Evolutionary conservation across 2,329 filamentous ascomycete species (phyloP).

Genomic region (Aphanoascus verrucosus): DNA sequence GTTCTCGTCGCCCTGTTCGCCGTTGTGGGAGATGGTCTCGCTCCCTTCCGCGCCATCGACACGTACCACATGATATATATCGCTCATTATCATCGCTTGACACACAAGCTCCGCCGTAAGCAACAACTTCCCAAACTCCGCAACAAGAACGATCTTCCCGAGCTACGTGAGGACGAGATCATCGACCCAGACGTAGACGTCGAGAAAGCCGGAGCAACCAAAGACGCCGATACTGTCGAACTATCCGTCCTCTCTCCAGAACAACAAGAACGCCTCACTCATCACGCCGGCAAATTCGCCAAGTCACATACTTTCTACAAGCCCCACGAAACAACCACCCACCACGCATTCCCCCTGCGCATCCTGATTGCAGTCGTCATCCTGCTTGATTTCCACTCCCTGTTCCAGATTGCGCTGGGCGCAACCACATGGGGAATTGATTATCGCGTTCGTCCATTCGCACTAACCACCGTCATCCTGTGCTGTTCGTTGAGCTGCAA

Average conservation of each 20-base stretch:
- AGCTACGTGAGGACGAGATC: constrained; percentile 3
- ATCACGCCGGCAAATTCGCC: constrained; percentile 70
- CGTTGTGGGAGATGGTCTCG: constrained; percentile 58
- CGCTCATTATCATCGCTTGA: constrained; percentile 57
- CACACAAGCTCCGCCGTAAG: constrained; percentile 55
- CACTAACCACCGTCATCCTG: constrained; percentile 70
- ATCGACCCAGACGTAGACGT: constrained; percentile 34
- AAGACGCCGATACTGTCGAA: constrained; percentile 43
- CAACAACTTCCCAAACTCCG: constrained; percentile 50
- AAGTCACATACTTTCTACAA: constrained; percentile 85
- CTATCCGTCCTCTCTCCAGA: constrained; percentile 52
- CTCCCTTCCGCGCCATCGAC: constrained; percentile 66
- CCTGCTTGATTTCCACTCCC: constrained; percentile 66
- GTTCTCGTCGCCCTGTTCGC: constrained; percentile 60
- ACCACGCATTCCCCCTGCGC: constrained; percentile 64
- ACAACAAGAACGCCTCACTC: constrained; percentile 59
- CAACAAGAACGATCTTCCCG: constrained; percentile 55
- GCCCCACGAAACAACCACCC: constrained; percentile 72
- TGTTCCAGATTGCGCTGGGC: constrained; percentile 70
- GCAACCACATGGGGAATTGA: constrained; percentile 68
- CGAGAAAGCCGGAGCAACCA: constrained; percentile 32
- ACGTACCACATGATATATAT: constrained; percentile 84
- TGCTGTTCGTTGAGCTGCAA: constrained; percentile 69
- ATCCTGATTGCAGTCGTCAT: constrained; percentile 68
- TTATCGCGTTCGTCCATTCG: constrained; percentile 57